These are phyloP conservation scores for Martiniozyma abietophila DNA, from an alignment of 805 yeast genomes.

Conservation along the genomic window DNA sequence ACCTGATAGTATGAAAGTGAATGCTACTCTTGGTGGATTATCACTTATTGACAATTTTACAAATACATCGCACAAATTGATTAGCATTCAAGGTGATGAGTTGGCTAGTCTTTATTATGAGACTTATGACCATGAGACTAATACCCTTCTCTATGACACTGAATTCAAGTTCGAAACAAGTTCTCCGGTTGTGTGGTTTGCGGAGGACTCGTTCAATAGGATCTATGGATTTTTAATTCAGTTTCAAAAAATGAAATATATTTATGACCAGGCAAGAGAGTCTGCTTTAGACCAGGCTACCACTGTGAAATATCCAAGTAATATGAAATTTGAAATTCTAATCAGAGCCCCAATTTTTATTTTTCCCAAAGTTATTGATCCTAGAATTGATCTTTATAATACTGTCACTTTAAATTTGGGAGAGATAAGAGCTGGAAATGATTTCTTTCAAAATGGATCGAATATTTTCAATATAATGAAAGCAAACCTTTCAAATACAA, in stretches of 20 bases:
- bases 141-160: slow-evolving; percentile 44
- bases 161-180: slow-evolving; percentile 60
- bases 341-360: slow-evolving; percentile 77
- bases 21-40: slow-evolving; percentile 68
- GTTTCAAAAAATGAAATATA: slow-evolving; percentile 74
- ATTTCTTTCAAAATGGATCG: slow-evolving; percentile 31
- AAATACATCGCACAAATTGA: slow-evolving; percentile 48
- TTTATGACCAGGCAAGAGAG: slow-evolving; percentile 85
- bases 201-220: slow-evolving; percentile 69
- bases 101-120: slow-evolving; percentile 79
- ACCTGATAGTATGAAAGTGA: slow-evolving; percentile 70
- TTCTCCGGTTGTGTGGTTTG: slow-evolving; percentile 64
- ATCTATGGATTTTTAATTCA: slow-evolving; percentile 60
- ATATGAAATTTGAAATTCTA: slow-evolving; percentile 61
- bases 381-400: slow-evolving; percentile 39
- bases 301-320: slow-evolving; percentile 43
- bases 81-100: slow-evolving; percentile 70
- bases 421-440: slow-evolving; percentile 64
- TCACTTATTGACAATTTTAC: slow-evolving; percentile 65
- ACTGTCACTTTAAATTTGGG: slow-evolving; percentile 68
- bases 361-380: slow-evolving; percentile 54
- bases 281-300: slow-evolving; percentile 79
- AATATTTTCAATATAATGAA: slow-evolving; percentile 44
- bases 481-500: slow-evolving; percentile 66
- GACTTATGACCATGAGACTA: slow-evolving; percentile 55